Conservation (phyloP, 1,139 yeast genomes). For the Diutina catenulata region DNA sequence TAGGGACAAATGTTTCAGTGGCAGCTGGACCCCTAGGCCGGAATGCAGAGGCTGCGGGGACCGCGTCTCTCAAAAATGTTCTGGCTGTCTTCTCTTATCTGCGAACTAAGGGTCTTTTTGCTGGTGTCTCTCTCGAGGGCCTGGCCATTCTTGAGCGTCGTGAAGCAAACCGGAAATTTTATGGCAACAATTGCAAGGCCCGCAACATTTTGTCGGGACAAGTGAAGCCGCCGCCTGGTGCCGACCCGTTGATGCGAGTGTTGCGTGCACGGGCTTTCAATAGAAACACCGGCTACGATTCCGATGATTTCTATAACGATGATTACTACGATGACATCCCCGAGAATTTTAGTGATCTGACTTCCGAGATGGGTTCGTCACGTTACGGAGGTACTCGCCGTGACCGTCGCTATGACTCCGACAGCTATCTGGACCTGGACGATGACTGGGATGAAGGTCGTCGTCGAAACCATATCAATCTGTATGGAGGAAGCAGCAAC, state of each 20-base stretch:
- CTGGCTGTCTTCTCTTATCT: constrained; percentile 92
- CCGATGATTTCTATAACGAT: constrained; percentile 43
- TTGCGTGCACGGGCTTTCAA: constrained; percentile 79
- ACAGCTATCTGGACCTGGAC: constrained; percentile 22
- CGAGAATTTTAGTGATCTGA: constrained; percentile 41
- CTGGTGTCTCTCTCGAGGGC: constrained; percentile 95
- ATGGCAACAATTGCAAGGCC: constrained; percentile 81
- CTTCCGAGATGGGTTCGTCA: constrained; percentile 19
- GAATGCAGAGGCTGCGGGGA: constrained; percentile 96
- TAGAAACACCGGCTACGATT: constrained; percentile 30
- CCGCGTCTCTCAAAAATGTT: constrained; percentile 79
- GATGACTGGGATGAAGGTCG: constrained; percentile 12
- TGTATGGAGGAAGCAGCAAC: not conserved
- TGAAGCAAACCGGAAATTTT: constrained; percentile 92
- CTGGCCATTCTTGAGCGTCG: constrained; percentile 91
- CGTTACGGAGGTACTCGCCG: not conserved
- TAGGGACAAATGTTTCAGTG: constrained; percentile 89
- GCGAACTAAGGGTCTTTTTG: constrained; percentile 91
- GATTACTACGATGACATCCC: constrained; percentile 69
- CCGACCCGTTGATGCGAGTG: constrained; percentile 78
- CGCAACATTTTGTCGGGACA: constrained; percentile 72
- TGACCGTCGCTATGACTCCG: constrained; percentile 3
- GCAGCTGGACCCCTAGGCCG: constrained; percentile 99
- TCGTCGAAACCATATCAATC: not conserved
- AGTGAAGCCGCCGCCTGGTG: constrained; percentile 88